Evolutionary conservation across 441 rosid species (phyloP), one percentile per base, ranked within the genome.

Genomic region (Gossypium trilobum): DNA sequence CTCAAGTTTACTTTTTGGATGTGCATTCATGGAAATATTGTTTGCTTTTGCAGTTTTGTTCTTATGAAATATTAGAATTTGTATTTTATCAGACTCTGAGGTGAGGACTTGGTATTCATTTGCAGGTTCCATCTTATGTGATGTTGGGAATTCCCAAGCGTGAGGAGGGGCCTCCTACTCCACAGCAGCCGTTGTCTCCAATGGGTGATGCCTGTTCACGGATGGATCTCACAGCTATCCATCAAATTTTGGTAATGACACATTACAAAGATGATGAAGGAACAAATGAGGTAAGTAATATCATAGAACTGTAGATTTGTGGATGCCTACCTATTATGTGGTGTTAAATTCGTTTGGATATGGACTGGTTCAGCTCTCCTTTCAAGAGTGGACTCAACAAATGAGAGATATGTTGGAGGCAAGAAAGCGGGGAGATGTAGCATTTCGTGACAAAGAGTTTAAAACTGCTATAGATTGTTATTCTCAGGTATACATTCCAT

Each of bases 321-420:
- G 25, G 25, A 36, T 61, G 3, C 36, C 36, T 68, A 19, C 69
- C 23, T 39, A 1, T 52, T 0, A 19, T 67, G 25, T 5, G 62
- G 22, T 74, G 66, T 70, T 74, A 13, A 73, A 73, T 73, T 25
- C 57, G 57, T 54, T 71, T 65, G 9, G 36, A 20, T 60, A 23
- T 46, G 72, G 42, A 68, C 68, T 60, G 75, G 31, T 76, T 60
- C 76, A 92, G 96, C 78, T 90, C 78, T 92, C 96, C 73, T 92
- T 92, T 79, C 96, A 92, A 92, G 97, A 92, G 84, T 92, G 96
- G 97, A 90, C 96, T 10, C 94, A 92, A 75, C 92, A 86, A 76
- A 92, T 90, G 85, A 87, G 92, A 75, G 97, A 92, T 72, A 90
- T 85, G 91, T 76, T 92, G 79, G 97, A 92, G 71, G 96, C 97